Evolutionary conservation across 129 eudicot species (phyloP).

Genomic region (Helianthus tuberosus): DNA sequence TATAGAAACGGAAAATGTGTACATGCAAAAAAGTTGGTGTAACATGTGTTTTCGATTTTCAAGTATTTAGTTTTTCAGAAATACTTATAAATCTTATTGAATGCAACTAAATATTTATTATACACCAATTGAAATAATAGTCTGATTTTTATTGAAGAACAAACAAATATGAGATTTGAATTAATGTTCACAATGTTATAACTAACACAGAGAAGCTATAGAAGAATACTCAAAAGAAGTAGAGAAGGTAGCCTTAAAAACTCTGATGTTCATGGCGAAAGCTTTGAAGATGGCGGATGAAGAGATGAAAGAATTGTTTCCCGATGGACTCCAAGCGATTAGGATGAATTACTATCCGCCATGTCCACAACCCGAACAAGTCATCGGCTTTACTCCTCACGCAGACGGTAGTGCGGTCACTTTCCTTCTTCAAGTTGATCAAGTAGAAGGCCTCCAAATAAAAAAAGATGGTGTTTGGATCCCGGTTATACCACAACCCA

Average conservation of each 20-base stretch:
- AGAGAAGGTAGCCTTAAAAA: not conserved
- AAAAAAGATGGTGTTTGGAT: constrained; percentile 14
- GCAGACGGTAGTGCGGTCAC: constrained; percentile 9
- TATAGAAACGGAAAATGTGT: no score
- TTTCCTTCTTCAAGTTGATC: constrained; percentile 1
- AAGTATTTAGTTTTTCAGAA: not conserved
- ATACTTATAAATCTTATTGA: not conserved
- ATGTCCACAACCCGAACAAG: constrained; percentile 14
- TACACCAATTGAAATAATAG: not conserved
- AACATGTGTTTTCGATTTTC: no score
- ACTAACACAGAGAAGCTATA: not conserved
- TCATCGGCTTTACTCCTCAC: constrained; percentile 3
- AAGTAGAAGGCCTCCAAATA: constrained; percentile 12
- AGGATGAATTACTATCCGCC: constrained; percentile 15
- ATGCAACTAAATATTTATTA: not conserved
- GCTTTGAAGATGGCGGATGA: constrained; percentile 17
- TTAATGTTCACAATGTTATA: not conserved
- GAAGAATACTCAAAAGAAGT: constrained; percentile 11
- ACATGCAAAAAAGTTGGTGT: no score
- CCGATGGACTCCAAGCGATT: not conserved
- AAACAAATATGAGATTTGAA: not conserved
- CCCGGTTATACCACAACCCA: not conserved
- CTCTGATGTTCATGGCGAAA: constrained; percentile 8
- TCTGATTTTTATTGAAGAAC: no score
- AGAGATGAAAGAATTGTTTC: constrained; percentile 2